A percentile compares a stretch with the other conserved stretches of the same genome.
These are phyloP conservation scores for Aspergillus hiratsukae DNA, from an alignment of 2,329 filamentous ascomycete genomes.

Conservation along the genomic window DNA sequence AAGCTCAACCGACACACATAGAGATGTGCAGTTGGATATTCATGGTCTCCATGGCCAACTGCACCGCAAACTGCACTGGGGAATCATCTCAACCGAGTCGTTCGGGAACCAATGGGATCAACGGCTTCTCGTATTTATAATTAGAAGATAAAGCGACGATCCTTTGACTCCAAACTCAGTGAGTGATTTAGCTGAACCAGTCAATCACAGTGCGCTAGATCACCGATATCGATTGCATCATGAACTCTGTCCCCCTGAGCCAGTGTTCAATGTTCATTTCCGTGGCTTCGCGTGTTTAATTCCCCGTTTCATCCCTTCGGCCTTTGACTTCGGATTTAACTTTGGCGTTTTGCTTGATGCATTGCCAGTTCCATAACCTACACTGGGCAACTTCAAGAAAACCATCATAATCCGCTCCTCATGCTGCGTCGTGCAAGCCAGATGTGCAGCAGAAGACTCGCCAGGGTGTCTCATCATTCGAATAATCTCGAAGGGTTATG, in stretches of 20 bases:
- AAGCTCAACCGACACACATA: background rate
- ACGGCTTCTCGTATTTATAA: constrained; percentile 17
- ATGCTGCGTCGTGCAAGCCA: too few species aligned
- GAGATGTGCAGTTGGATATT: background rate
- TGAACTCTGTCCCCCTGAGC: background rate
- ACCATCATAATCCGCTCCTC: background rate
- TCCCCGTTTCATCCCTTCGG: background rate
- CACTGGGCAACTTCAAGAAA: background rate
- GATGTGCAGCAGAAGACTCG: background rate
- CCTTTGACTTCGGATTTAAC: background rate
- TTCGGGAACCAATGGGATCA: constrained; percentile 7
- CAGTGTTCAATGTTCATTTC: background rate
- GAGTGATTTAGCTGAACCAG: background rate
- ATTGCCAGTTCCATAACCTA: background rate
- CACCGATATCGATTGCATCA: background rate
- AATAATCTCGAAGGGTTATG: background rate
- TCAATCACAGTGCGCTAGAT: background rate
- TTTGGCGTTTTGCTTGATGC: background rate
- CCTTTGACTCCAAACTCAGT: background rate
- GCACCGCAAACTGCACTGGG: background rate
- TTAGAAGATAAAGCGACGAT: constrained; percentile 12
- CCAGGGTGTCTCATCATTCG: background rate
- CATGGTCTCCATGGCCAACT: background rate
- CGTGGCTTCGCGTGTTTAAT: background rate
- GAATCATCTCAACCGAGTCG: background rate